Base-by-base conservation (phyloP, 2,329 filamentous ascomycete genomes). In the Triangularia verruculosa region DNA sequence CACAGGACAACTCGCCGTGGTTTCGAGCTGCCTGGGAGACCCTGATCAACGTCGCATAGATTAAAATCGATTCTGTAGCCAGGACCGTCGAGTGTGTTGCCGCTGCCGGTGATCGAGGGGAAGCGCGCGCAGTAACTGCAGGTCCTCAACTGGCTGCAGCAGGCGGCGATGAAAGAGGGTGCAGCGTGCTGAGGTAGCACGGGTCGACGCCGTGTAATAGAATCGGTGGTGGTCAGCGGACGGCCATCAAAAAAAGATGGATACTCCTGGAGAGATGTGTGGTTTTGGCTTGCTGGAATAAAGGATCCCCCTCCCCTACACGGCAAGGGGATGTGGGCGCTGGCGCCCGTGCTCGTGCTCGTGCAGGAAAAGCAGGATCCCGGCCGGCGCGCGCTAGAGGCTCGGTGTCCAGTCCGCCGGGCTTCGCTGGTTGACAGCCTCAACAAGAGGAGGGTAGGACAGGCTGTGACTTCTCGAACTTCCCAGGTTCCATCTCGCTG, bases 21-120 rank as follows among this genome's bases (percentile, higher is more conserved):
- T 76, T 77, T 77, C 75, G 76, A 76, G 76, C 75, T 73, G 75
- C 72, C 74, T 73, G 71, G 74, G 73, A 74, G 74, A 77, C 76
- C 62, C 78, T 80, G 80, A 79, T 78, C 78, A 74, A 74, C 77
- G 79, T 79, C 76, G 80, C 78, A 81, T 78, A 75, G 39, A 75
- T 67, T 69, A 71, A 67, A 59, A 52, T 63, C 67, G 54, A 52
- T 58, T 59, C 34, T 61, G 57, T 24, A 15, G 56, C 39, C 32
- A 57, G 51, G 51, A 61, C 64, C 62, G 54, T 43, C 60, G 58
- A 54, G 39, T 55, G 59, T 47, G 59, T 59, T 62, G 57, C 57
- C 57, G 57, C 57, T 59, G 57, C 27, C 57, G 57, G 25, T 56
- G 20, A 47, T 47, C 39, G 39, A 62, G 57, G 57, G 32, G 59